Evolutionary conservation across 495 filamentous ascomycete genomes (phyloP).

Genomic region (Penicillium arizonense): DNA sequence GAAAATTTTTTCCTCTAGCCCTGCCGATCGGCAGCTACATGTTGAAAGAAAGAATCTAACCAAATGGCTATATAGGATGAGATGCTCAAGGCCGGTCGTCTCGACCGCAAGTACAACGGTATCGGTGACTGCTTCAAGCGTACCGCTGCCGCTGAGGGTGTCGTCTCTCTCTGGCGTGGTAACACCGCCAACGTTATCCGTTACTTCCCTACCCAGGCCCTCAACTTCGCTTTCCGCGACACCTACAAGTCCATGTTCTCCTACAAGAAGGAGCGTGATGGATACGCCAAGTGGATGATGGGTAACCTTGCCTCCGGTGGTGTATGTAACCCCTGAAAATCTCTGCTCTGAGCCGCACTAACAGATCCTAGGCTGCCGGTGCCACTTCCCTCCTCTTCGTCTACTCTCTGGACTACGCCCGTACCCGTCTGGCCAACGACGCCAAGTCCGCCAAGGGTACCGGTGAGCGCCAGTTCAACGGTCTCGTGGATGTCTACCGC

Average conservation of each 20-base stretch:
- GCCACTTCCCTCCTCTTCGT: conserved; percentile 99
- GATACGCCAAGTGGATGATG: conserved; percentile 98
- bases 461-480: conserved; percentile 99
- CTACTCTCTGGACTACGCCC: conserved; percentile 99
- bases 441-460: conserved; percentile 92
- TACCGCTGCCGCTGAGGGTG: conserved; percentile 76
- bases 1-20: conserved; percentile 9
- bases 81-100: conserved; percentile 98
- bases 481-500: conserved; percentile 98
- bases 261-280: conserved; percentile 99
- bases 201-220: conserved; percentile 99
- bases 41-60: conserved; percentile 13
- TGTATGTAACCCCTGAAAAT: conserved; percentile 59
- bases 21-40: conserved; percentile 6
- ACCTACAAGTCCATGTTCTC: conserved; percentile 99
- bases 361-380: conserved; percentile 79
- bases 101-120: conserved; percentile 94
- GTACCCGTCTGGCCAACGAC: conserved; percentile 99
- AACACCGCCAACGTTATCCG: conserved; percentile 99
- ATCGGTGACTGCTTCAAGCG: conserved; percentile 93
- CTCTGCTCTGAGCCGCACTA: not conserved
- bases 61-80: conserved; percentile 70
- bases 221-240: conserved; percentile 99
- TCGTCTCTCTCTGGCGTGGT: conserved; percentile 92
- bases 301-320: conserved; percentile 99